phyloP scores from a whole-genome alignment of 345 rosid species.

The Cardamine chenopodiifolia region DNA sequence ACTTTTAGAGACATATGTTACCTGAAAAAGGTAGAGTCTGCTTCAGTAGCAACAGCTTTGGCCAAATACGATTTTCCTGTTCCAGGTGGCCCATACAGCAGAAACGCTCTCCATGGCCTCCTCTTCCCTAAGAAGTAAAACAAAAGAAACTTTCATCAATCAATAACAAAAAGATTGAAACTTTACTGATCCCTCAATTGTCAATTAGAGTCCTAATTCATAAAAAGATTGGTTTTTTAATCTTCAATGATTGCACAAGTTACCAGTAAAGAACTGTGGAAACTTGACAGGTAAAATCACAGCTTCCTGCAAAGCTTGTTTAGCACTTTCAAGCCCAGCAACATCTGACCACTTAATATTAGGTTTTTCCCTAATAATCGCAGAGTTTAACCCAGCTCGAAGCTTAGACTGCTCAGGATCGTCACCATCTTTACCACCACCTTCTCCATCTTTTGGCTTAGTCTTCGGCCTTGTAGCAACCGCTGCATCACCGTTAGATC shows the following conservation, averaged over 20 bases:
- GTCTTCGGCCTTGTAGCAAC: slow-evolving; percentile 73
- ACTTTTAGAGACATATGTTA: slow-evolving; percentile 30
- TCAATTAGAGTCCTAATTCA: background rate
- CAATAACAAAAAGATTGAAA: too few species aligned
- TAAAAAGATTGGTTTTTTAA: background rate
- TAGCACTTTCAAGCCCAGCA: slow-evolving; percentile 94
- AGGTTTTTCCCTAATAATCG: slow-evolving; percentile 86
- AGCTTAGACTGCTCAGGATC: slow-evolving; percentile 86
- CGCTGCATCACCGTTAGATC: slow-evolving; percentile 73
- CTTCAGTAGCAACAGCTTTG: slow-evolving; percentile 96
- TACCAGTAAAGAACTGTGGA: slow-evolving; percentile 96
- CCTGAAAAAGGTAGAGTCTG: slow-evolving; percentile 95
- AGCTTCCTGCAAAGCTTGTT: slow-evolving; percentile 90
- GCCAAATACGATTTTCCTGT: slow-evolving; percentile 96
- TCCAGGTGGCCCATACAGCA: slow-evolving; percentile 94
- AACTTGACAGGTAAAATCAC: slow-evolving; percentile 92
- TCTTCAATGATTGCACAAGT: too few species aligned
- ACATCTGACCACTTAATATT: slow-evolving; percentile 89
- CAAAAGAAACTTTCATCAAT: background rate
- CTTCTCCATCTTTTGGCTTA: slow-evolving; percentile 79
- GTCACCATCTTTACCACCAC: slow-evolving; percentile 64
- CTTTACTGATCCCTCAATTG: background rate
- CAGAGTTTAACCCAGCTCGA: slow-evolving; percentile 79
- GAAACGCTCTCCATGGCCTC: slow-evolving; percentile 89
- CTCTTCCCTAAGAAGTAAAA: slow-evolving; percentile 64